Evolutionary conservation across 208 protist species (phyloP).

Genomic region (Leishmania martiniquensis): DNA sequence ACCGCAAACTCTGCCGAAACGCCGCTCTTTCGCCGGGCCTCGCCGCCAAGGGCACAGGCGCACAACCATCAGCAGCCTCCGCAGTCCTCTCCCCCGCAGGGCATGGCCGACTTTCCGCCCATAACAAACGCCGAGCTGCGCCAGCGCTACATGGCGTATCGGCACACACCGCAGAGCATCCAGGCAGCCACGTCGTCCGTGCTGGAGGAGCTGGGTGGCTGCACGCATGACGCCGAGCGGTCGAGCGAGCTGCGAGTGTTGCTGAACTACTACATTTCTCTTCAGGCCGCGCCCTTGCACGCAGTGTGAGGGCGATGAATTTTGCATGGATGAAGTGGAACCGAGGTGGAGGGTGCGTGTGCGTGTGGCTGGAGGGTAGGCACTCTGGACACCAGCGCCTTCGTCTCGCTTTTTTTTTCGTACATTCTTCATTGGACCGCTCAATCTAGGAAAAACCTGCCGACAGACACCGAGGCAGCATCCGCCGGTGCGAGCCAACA

Average conservation of each 20-base stretch:
- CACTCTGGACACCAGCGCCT: neutral
- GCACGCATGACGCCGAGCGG: constrained; percentile 53
- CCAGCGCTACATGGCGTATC: constrained; percentile 29
- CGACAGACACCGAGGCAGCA: neutral
- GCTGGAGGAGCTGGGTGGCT: constrained; percentile 57
- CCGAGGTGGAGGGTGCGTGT: neutral
- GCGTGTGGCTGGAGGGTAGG: neutral
- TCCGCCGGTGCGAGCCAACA: neutral
- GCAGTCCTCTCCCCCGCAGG: neutral
- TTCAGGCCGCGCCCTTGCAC: constrained; percentile 26
- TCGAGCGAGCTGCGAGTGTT: constrained; percentile 69
- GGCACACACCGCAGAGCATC: constrained; percentile 31
- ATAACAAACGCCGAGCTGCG: constrained; percentile 27
- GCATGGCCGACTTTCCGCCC: constrained; percentile 24
- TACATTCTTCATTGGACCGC: neutral
- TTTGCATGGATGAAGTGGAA: neutral
- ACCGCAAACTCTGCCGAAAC: neutral
- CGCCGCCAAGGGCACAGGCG: neutral
- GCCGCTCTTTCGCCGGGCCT: neutral
- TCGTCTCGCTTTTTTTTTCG: neutral
- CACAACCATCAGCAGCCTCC: neutral
- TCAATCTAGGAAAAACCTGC: neutral
- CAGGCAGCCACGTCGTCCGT: constrained; percentile 46
- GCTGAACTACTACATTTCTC: constrained; percentile 70
- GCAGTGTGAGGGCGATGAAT: neutral